Base-by-base conservation (phyloP, 225 moss, liverwort and hornwort species). In the Anthoceros angustus region DNA sequence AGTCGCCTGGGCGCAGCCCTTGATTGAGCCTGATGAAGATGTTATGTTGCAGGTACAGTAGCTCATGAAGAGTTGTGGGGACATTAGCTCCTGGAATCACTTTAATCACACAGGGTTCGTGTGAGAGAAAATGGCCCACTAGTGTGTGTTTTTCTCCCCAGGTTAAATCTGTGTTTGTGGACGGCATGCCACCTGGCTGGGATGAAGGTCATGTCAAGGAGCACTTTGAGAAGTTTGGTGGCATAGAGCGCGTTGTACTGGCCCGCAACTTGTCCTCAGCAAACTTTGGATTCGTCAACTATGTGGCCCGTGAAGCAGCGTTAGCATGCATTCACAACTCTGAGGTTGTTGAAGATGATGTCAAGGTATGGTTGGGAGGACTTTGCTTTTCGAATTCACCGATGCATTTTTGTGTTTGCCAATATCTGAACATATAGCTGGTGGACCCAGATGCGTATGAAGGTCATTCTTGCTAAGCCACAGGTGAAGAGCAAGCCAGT, bases 161-260 rank as follows among this genome's bases (percentile, higher is more conserved):
- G 82, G 79, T 83, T 18, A 79, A 80, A 73, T 77, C 77, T 14
- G 82, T 83, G 49, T 83, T 83, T 77, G 82, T 83, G 77, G 82
- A 79, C 79, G 82, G 79, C 68, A 77, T 83, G 70, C 82, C 77
- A 40, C 73, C 79, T 63, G 71, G 69, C 50, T 83, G 82, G 82
- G 79, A 83, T 69, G 82, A 80, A 69, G 77, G 68, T 61, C 77
- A 79, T 63, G 73, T 80, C 20, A 73, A n/a, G n/a, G n/a, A 79
- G 72, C 77, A 71, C 66, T 83, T 80, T 71, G 77, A 74, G 67
- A 80, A 75, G 64, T 79, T 74, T 80, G 82, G 79, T 43, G 79
- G 75, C 62, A 83, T 83, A 66, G 82, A 83, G 66, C 77, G 79
- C 20, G 67, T 79, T 73, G 77, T 74, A 1, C 63, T 83, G 70